These are phyloP conservation scores for Solanum microdontum DNA, from an alignment of 257 asterid species.

Conservation along the genomic window DNA sequence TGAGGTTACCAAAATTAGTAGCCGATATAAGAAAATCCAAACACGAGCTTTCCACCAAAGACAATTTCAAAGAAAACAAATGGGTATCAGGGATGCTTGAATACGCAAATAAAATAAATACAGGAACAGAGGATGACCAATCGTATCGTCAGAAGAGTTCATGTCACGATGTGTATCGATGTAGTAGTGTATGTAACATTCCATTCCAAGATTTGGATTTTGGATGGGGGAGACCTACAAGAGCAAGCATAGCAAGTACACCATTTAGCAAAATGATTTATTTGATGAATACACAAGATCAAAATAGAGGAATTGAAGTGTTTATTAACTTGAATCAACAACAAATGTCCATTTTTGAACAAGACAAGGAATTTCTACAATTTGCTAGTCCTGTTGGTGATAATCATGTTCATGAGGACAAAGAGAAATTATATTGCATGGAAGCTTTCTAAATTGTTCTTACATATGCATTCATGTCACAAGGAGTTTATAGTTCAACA, in stretches of 20 bases:
- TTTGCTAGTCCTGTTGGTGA: background rate
- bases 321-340: background rate
- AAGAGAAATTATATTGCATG: background rate
- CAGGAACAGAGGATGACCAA: background rate
- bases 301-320: background rate
- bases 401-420: background rate
- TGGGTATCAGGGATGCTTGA: background rate
- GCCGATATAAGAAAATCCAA: background rate
- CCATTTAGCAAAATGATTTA: background rate
- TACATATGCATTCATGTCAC: background rate
- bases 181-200: background rate
- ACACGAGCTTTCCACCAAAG: background rate
- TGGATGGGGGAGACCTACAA: constrained; percentile 4
- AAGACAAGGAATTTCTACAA: background rate
- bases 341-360: background rate
- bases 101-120: background rate
- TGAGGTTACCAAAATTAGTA: background rate
- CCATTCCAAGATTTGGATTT: background rate
- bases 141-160: background rate
- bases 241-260: background rate
- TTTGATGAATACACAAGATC: background rate
- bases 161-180: background rate
- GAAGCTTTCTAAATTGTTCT: background rate
- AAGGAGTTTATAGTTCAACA: background rate
- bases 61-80: background rate